These are phyloP conservation scores for Arabidopsis arenosa DNA, from an alignment of 345 rosid species.

Conservation along the genomic window DNA sequence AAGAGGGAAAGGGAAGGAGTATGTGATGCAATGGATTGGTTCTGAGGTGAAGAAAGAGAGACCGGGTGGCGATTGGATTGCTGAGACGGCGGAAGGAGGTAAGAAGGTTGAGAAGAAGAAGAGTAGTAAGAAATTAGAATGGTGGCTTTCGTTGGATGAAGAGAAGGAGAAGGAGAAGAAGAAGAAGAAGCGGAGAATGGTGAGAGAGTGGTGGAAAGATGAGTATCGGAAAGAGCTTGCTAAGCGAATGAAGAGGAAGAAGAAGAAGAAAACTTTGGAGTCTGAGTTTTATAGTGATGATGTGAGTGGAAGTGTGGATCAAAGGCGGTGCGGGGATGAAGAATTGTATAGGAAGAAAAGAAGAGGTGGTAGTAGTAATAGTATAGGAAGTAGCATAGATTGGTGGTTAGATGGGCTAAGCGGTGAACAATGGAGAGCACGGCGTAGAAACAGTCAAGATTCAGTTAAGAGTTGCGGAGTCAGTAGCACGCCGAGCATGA, in stretches of 20 bases:
- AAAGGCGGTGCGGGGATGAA: slow-evolving; percentile 43
- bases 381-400: slow-evolving; percentile 74
- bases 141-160: slow-evolving; percentile 91
- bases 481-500: slow-evolving; percentile 94
- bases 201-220: slow-evolving; percentile 98
- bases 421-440: slow-evolving; percentile 71
- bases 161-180: slow-evolving; percentile 59
- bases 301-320: slow-evolving; percentile 44
- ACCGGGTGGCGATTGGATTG: slow-evolving; percentile 75
- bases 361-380: slow-evolving; percentile 49
- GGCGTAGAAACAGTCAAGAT: slow-evolving; percentile 59
- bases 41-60: slow-evolving; percentile 78
- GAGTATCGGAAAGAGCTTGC: slow-evolving; percentile 85
- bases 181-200: slow-evolving; percentile 69
- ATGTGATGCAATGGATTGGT: slow-evolving; percentile 96
- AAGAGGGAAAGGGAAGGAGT: slow-evolving; percentile 68
- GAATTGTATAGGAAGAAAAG: slow-evolving; percentile 56
- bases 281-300: slow-evolving; percentile 47
- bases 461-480: slow-evolving; percentile 76
- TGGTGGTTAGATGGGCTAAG: slow-evolving; percentile 83
- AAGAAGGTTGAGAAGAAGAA: slow-evolving; percentile 51
- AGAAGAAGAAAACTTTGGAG: slow-evolving; percentile 53
- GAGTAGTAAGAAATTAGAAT: slow-evolving; percentile 65
- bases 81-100: slow-evolving; percentile 46
- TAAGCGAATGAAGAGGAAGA: slow-evolving; percentile 64